Conservation (phyloP, 2,329 filamentous ascomycete species). For the Claviceps purpurea region DNA sequence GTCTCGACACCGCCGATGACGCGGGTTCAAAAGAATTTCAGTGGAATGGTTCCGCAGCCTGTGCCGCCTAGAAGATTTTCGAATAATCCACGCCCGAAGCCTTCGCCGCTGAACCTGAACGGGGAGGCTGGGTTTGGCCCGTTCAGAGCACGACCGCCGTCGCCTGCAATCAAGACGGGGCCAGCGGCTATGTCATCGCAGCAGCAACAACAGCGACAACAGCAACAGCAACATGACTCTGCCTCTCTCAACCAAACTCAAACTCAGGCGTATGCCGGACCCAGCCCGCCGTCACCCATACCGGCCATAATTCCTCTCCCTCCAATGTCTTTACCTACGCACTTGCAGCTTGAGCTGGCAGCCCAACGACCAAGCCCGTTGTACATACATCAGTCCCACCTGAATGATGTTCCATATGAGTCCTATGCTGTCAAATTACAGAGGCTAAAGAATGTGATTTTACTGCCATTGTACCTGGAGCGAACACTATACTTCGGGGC, state of each 20-base stretch:
- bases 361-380: conserved; percentile 48
- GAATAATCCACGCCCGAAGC: conserved; percentile 30
- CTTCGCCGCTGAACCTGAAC: conserved; percentile 32
- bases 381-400: conserved; percentile 49
- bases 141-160: conserved; percentile 5
- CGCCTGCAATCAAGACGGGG: conserved; percentile 13
- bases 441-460: conserved; percentile 74
- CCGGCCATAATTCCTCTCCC: conserved; percentile 45
- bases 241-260: conserved; percentile 6
- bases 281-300: conserved; percentile 33
- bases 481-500: conserved; percentile 77
- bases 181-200: conserved; percentile 12
- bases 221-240: conserved; percentile 5
- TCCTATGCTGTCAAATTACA: conserved; percentile 88
- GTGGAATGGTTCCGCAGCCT: conserved; percentile 12
- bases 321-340: conserved; percentile 52
- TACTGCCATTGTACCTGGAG: conserved; percentile 72
- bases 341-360: conserved; percentile 51
- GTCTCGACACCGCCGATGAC: conserved; percentile 40
- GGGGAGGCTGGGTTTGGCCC: conserved; percentile 12
- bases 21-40: conserved; percentile 18
- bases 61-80: conserved; percentile 34
- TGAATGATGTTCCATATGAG: conserved; percentile 62
- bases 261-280: conserved; percentile 10
- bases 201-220: conserved; percentile 2